A percentile compares a stretch with the other conserved stretches of the same genome.
Evolutionary conservation across 805 yeast genomes (phyloP).

Genomic region (Zygoascus ofunaensis): DNA sequence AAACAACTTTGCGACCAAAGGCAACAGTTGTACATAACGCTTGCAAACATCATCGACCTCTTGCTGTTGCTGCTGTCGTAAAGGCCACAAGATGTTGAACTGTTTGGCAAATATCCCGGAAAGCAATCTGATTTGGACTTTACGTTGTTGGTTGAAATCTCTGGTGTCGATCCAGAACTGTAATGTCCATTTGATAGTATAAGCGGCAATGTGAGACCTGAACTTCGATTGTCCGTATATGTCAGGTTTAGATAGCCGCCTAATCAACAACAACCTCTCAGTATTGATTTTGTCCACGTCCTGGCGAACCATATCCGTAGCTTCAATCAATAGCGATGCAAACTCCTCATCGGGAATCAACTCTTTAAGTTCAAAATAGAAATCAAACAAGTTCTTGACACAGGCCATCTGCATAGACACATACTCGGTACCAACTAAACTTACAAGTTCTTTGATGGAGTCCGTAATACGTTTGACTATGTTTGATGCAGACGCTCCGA

Average conservation of each 20-base stretch:
- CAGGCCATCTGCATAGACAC: slow-evolving; percentile 41
- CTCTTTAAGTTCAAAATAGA: slow-evolving; percentile 37
- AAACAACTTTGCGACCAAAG: slow-evolving; percentile 23
- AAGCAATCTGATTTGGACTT: slow-evolving; percentile 22
- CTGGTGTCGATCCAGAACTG: slow-evolving; percentile 19
- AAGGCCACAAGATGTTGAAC: slow-evolving; percentile 24
- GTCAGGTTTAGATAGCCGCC: slow-evolving; percentile 28
- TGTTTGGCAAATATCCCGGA: slow-evolving; percentile 24
- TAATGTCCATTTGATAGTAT: slow-evolving; percentile 22
- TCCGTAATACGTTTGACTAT: slow-evolving; percentile 13
- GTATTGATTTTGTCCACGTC: slow-evolving; percentile 49
- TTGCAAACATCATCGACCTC: slow-evolving; percentile 22
- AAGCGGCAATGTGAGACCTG: slow-evolving; percentile 20
- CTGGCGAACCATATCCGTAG: slow-evolving; percentile 47
- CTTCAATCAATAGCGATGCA: slow-evolving; percentile 34
- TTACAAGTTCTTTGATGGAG: slow-evolving; percentile 8
- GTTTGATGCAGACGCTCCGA: slow-evolving; percentile 9
- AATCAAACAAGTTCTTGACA: slow-evolving; percentile 50
- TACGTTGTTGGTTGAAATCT: slow-evolving; percentile 15
- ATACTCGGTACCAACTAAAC: slow-evolving; percentile 7
- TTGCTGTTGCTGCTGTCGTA: slow-evolving; percentile 17
- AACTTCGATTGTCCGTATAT: slow-evolving; percentile 18
- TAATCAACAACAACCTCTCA: slow-evolving; percentile 51
- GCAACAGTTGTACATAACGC: slow-evolving; percentile 25
- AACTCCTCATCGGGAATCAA: slow-evolving; percentile 34